Evolutionary conservation across 202 grass and related monocot species (phyloP).

Genomic region (Panicum virgatum): DNA sequence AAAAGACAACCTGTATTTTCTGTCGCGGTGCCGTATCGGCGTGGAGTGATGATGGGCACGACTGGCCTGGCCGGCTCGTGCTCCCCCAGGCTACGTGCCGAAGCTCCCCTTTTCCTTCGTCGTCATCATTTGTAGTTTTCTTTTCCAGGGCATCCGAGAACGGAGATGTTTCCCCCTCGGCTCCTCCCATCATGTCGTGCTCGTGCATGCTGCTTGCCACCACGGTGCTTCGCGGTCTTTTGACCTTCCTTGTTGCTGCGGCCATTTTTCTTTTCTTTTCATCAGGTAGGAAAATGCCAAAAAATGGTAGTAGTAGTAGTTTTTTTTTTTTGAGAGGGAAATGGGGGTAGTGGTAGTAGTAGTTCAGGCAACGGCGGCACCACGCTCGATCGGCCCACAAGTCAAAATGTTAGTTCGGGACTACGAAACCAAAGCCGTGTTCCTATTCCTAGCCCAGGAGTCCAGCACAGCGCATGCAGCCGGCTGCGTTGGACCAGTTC

Average conservation of each 20-base stretch:
- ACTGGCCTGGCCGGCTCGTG: neutral
- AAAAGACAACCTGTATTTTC: neutral
- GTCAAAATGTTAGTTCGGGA: too few relatives aligned
- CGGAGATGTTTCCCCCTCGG: neutral
- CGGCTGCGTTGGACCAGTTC: neutral
- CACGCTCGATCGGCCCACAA: neutral
- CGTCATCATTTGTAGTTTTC: neutral
- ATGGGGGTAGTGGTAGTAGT: too few relatives aligned
- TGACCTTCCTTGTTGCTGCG: neutral
- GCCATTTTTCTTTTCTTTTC: neutral
- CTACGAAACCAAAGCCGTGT: too few relatives aligned
- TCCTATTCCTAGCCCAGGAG: too few relatives aligned
- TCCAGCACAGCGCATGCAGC: too few relatives aligned
- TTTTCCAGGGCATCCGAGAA: neutral
- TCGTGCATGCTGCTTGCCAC: neutral
- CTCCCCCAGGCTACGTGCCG: neutral
- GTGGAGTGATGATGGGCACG: neutral
- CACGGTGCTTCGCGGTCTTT: neutral
- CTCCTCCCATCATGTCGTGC: neutral
- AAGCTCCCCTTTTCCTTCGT: neutral
- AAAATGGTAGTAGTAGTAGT: too few relatives aligned
- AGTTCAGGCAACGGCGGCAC: too few relatives aligned
- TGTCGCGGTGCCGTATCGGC: neutral
- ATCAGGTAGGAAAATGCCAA: neutral
- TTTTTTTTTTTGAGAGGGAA: too few relatives aligned